Conservation (phyloP, 352 stramenopile genomes). For the Pythium utonaiense region DNA sequence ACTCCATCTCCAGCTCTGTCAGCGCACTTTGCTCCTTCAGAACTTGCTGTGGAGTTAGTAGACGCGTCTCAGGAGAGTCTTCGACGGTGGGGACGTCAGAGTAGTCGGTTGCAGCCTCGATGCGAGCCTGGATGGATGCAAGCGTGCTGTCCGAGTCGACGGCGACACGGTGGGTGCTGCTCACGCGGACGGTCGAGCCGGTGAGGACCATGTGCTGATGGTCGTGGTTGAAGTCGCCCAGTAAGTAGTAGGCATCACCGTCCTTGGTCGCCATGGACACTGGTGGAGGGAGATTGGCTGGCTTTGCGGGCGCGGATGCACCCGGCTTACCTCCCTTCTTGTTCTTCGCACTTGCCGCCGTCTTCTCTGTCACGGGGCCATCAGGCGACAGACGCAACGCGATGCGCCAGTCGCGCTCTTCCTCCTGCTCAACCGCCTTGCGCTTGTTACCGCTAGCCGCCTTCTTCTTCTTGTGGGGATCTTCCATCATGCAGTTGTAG, state of each 20-base stretch:
- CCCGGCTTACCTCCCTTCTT: conserved; percentile 7
- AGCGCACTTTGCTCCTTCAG: conserved; percentile 24
- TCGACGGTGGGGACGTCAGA: background rate
- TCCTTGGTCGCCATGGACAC: conserved; percentile 38
- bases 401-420: conserved; percentile 47
- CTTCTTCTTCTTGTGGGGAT: conserved; percentile 17
- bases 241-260: conserved; percentile 74
- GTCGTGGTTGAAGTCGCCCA: conserved; percentile 88
- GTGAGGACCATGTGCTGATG: conserved; percentile 82
- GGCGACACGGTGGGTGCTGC: conserved; percentile 62
- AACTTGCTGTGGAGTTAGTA: conserved; percentile 19
- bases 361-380: background rate
- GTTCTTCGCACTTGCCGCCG: background rate
- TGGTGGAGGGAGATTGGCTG: conserved; percentile 12
- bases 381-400: conserved; percentile 54
- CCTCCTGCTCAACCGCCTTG: conserved; percentile 1
- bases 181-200: conserved; percentile 51
- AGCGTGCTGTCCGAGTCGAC: conserved; percentile 27
- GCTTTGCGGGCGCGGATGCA: background rate
- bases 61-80: background rate
- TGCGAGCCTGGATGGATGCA: conserved; percentile 18
- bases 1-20: conserved; percentile 27
- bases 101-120: conserved; percentile 15
- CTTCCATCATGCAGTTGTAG: conserved; percentile 61
- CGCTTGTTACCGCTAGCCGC: conserved; percentile 4